Conservation (phyloP, 768 basidiomycete genomes). For the Boletus edulis region DNA sequence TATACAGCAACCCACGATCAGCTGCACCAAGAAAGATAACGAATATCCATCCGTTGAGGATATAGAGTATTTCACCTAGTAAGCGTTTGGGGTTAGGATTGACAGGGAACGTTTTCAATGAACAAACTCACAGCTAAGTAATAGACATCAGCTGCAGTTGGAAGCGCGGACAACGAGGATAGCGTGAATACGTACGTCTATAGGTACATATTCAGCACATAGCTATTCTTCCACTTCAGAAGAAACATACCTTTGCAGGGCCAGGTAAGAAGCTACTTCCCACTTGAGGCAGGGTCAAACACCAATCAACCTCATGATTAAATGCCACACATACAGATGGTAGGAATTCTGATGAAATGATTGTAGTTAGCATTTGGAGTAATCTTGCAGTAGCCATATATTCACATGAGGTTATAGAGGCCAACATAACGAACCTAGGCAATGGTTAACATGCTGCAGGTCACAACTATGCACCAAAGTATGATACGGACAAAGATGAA, state of each 20-base stretch:
- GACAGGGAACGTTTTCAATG: too few species aligned
- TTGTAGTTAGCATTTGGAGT: neutral
- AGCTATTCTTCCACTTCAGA: too few species aligned
- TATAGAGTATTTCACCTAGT: neutral
- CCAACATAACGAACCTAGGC: conserved; percentile 12
- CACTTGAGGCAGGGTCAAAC: neutral
- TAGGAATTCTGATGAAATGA: neutral
- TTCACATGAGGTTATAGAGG: neutral
- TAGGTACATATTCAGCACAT: neutral
- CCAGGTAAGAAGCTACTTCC: conserved; percentile 1
- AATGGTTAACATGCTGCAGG: neutral
- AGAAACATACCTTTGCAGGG: conserved; percentile 1
- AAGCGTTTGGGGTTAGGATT: neutral
- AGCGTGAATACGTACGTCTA: neutral
- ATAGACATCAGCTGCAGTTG: neutral
- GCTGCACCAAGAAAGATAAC: conserved; percentile 1
- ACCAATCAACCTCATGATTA: neutral
- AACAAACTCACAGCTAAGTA: conserved; percentile 1
- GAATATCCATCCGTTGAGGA: neutral
- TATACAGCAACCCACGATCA: neutral
- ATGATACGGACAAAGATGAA: conserved; percentile 5
- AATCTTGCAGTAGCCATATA: neutral
- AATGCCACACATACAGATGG: neutral
- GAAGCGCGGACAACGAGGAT: neutral
- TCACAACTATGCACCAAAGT: neutral